Base-by-base conservation (phyloP, 1,284 basidiomycete species). In the Cryptococcus wingfieldii region DNA sequence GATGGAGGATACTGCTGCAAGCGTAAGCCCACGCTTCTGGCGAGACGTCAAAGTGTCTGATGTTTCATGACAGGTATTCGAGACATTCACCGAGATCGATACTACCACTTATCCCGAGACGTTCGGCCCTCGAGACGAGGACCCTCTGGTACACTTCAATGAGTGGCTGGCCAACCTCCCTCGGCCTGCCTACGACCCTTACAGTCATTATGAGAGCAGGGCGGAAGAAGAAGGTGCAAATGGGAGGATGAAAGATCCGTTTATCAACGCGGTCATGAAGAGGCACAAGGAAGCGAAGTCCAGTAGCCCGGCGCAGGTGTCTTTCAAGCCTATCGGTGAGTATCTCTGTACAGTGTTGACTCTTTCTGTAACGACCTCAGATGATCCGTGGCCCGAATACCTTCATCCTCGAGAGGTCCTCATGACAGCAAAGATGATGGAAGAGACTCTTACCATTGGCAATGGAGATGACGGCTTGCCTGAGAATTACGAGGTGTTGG, bases 361-460 rank as follows among this genome's bases (percentile, higher is more conserved):
- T 37, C 7, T 10, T 16, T 31, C 27, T 16, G 27, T 23, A 19
- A 19, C n/a, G 12, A 31, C 19, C 27, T 4, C 19, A 49, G 45
- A 50, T 8, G 28, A 37, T 19, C 54, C 48, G 5, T 50, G 25
- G 19, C 41, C 34, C 12, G 5, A 12, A 5, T 50, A 50, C 28
- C 34, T 47, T 13, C 50, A 28, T 4, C 50, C 54, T 5, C 38
- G 19, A 34, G 49, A 49, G n/a, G 31, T 31, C 16, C 42, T 55
- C 10, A 48, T 55, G 7, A 54, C 57, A 14, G 28, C 47, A 12
- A 47, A 44, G 27, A 48, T 50, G 5, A 50, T 59, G 28, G 25
- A 39, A 39, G 43, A 51, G 23, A 55, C 57, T 5, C 48, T 38
- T 27, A 34, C 37, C 38, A 16, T 50, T 6, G 19, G 28, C 14